Evolutionary conservation across 345 rosid species (phyloP), one percentile per base, ranked within the genome.

Genomic region (Aegle marmelos): DNA sequence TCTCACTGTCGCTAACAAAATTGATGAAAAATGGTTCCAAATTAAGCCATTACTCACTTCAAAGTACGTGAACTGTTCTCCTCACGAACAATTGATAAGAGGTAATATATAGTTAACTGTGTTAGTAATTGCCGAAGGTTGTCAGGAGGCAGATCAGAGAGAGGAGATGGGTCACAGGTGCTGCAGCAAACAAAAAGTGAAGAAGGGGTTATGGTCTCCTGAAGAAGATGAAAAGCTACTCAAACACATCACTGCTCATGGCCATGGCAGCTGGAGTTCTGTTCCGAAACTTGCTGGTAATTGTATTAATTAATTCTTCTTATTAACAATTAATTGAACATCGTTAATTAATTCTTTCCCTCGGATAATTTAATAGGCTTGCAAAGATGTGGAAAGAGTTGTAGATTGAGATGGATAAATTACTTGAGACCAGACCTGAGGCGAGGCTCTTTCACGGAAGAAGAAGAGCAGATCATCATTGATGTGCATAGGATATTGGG

Each of bases 221-320:
- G 93, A 90, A 81, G 95, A 91, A 87, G 95, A 91, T 56, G 89
- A 88, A 45, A 90, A 82, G 89, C 93, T 90, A 68, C 79, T 88
- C 72, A 85, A 83, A 58, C 83, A 88, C 73, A 87, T 90, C 84
- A 89, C 93, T 57, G 30, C 86, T 65, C 82, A 87, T 65, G 96
- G 93, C 74, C 93, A 91, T 85, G 90, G 92, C 11, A 87, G 91
- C 75, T 91, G 96, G 96, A 91, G 96, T 68, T 87, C 91, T n/a
- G 91, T 91, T 82, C 93, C 96, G 14, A 90, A 85, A 83, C 91
- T 85, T 75, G 92, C 96, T 22, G 93, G 92, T 91, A 79, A 19
- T 14, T 45, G 16, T 45, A 45, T 45, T 45, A 14, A 45, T 45
- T 45, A 45, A 45, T 45, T 5, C 50, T 45, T 45, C 16, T 13